Percentiles rank a stretch among this genome's conserved stretches.
Conservation (phyloP, 2,329 filamentous ascomycete genomes). For the Fusarium odoratissimum region DNA sequence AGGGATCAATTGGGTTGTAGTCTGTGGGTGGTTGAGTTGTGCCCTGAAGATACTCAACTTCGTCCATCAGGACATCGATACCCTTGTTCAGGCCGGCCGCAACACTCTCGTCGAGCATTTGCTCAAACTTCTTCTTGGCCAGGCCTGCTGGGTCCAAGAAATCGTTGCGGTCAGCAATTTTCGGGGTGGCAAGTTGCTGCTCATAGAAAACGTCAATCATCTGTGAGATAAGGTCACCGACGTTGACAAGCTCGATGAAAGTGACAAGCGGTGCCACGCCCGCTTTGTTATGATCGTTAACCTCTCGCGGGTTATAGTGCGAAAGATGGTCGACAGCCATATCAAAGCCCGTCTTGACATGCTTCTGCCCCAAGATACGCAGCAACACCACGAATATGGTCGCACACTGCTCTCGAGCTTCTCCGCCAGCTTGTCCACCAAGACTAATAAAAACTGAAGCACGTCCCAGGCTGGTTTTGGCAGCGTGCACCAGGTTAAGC, state of each 20-base stretch:
- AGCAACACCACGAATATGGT: constrained; percentile 88
- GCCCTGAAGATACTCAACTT: constrained; percentile 94
- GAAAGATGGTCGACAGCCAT: constrained; percentile 92
- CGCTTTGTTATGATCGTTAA: constrained; percentile 74
- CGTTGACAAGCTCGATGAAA: constrained; percentile 97
- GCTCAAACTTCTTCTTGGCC: constrained; percentile 98
- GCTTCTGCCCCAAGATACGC: constrained; percentile 83
- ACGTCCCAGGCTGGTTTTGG: constrained; percentile 88
- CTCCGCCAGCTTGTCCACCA: constrained; percentile 81
- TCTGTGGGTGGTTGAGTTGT: constrained; percentile 88
- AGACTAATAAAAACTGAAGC: constrained; percentile 84
- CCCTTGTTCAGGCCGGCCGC: constrained; percentile 96
- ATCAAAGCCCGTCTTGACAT: constrained; percentile 93
- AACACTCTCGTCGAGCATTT: constrained; percentile 97
- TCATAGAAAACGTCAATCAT: constrained; percentile 99
- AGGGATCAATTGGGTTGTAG: constrained; percentile 77
- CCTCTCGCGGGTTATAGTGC: constrained; percentile 88
- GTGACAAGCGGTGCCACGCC: constrained; percentile 93
- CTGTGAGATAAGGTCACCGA: constrained; percentile 96
- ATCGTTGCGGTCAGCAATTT: constrained; percentile 90
- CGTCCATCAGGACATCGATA: constrained; percentile 97
- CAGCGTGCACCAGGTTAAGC: constrained; percentile 86
- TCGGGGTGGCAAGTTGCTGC: constrained; percentile 86
- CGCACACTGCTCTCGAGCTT: constrained; percentile 89
- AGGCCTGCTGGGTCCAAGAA: constrained; percentile 92